Percentiles rank a stretch among this genome's conserved stretches.
These are phyloP conservation scores for Xylariaceae sp. DNA, from an alignment of 2,329 filamentous ascomycete genomes.

Conservation along the genomic window DNA sequence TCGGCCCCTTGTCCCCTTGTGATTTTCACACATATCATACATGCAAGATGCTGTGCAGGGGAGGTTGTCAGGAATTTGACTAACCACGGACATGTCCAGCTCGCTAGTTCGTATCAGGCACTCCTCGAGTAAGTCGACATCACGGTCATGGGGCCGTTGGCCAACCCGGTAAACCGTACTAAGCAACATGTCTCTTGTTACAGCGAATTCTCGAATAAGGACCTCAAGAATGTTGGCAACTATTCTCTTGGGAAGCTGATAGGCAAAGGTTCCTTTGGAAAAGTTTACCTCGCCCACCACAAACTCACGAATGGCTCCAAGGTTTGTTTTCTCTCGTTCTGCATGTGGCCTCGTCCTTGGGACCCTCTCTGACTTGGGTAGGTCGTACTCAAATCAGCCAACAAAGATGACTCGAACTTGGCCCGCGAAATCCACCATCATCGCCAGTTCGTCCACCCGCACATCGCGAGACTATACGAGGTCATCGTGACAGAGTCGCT, in stretches of 20 bases:
- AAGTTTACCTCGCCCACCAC: slow-evolving; percentile 92
- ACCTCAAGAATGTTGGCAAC: slow-evolving; percentile 89
- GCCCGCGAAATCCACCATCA: slow-evolving; percentile 98
- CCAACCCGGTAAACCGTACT: slow-evolving; percentile 10
- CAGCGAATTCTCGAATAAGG: slow-evolving; percentile 90
- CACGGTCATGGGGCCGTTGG: background rate
- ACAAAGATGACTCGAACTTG: slow-evolving; percentile 91
- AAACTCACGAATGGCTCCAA: slow-evolving; percentile 99
- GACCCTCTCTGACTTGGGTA: slow-evolving; percentile 35
- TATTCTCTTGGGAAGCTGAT: slow-evolving; percentile 88
- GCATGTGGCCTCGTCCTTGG: background rate
- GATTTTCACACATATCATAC: background rate
- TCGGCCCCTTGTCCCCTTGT: background rate
- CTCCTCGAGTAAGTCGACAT: slow-evolving; percentile 71
- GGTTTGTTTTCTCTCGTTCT: slow-evolving; percentile 44
- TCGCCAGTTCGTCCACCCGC: slow-evolving; percentile 93
- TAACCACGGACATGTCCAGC: slow-evolving; percentile 47
- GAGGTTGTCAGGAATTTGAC: background rate
- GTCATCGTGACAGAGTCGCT: slow-evolving; percentile 93
- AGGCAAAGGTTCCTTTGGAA: slow-evolving; percentile 96
- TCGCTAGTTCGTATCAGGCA: slow-evolving; percentile 94
- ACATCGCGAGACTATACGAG: slow-evolving; percentile 94
- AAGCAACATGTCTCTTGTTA: slow-evolving; percentile 11
- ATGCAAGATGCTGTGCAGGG: background rate
- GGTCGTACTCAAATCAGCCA: slow-evolving; percentile 97